Base-by-base conservation (phyloP, 139 green algal genomes). In the Picochlorum sp. region DNA sequence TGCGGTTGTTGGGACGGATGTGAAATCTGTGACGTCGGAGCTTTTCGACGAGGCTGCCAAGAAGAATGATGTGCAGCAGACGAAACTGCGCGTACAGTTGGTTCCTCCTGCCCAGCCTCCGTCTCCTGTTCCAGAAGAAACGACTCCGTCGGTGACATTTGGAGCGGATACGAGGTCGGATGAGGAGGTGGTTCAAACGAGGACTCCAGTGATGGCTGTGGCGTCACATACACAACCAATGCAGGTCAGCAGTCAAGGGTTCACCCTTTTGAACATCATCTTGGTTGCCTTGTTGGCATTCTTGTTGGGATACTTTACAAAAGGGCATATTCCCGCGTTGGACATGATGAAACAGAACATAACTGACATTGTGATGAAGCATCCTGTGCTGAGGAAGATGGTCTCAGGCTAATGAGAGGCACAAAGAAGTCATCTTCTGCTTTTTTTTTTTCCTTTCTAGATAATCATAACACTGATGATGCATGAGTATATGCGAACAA, bases 41-140 rank as follows among this genome's bases (percentile, higher is more conserved):
- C 30, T 82, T 49, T 87, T 87, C 65, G 79, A 83, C 47, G 41
- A 57, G 20, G 49, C 50, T 47, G 44, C 14, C 15, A 80, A 75
- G n/a, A 49, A 34, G 18, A 41, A 45, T n/a, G 71, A 69, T 28
- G 65, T 87, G 47, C 66, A 75, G 44, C 79, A 90, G 60, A 69
- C 64, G 13, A 90, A 90, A 69, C 71, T 90, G 63, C 68, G 78
- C 5, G 83, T 90, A 24, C 51, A 78, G 49, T 72, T 91, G 54
- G 50, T 84, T 16, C 65, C 55, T 4, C 83, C 83, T 3, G 68
- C 77, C 26, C 80, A 85, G 59, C 83, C 83, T 14, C 83, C 83
- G 4, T 84, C 75, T 26, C 83, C 83, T n/a, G 83, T 88, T 18
- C 71, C 77, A 10, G 82, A 88, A 68, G 78, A 68, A 2, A 58